Percentiles rank a stretch among this genome's conserved stretches.
Evolutionary conservation across 164 flowering plant species (phyloP).

Genomic region (Paratinospora sagittata): DNA sequence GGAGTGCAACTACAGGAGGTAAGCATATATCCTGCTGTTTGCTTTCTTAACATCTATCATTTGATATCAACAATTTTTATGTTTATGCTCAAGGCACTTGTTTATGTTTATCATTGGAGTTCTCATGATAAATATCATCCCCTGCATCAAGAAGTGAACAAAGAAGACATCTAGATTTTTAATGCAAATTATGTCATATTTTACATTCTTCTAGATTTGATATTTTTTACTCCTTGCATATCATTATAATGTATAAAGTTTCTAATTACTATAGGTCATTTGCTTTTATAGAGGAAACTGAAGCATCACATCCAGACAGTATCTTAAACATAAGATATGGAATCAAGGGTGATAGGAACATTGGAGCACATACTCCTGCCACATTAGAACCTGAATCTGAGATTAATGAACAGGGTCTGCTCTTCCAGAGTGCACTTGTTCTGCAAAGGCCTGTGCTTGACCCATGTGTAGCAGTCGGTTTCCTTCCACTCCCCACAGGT

Average conservation of each 20-base stretch:
- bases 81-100: not conserved
- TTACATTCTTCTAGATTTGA: not conserved
- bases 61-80: not conserved
- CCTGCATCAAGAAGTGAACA: too few relatives aligned
- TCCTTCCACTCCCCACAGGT: slow-evolving; percentile 80
- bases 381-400: slow-evolving; percentile 22
- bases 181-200: too few relatives aligned
- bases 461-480: slow-evolving; percentile 93
- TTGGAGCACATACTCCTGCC: slow-evolving; percentile 84
- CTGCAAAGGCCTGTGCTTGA: slow-evolving; percentile 85
- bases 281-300: slow-evolving; percentile 41
- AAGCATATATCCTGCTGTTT: slow-evolving; percentile 12
- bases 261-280: slow-evolving; percentile 1
- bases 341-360: slow-evolving; percentile 60
- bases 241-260: not conserved
- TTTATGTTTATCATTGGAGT: not conserved
- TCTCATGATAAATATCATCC: too few relatives aligned
- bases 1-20: slow-evolving; percentile 41
- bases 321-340: slow-evolving; percentile 69
- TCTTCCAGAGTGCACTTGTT: slow-evolving; percentile 70
- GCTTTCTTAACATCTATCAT: not conserved
- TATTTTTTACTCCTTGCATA: not conserved
- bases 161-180: too few relatives aligned
- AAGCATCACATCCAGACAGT: slow-evolving; percentile 38
- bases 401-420: slow-evolving; percentile 29